These are phyloP conservation scores for Thelonectria rubi DNA, from an alignment of 2,329 filamentous ascomycete genomes.

Conservation along the genomic window DNA sequence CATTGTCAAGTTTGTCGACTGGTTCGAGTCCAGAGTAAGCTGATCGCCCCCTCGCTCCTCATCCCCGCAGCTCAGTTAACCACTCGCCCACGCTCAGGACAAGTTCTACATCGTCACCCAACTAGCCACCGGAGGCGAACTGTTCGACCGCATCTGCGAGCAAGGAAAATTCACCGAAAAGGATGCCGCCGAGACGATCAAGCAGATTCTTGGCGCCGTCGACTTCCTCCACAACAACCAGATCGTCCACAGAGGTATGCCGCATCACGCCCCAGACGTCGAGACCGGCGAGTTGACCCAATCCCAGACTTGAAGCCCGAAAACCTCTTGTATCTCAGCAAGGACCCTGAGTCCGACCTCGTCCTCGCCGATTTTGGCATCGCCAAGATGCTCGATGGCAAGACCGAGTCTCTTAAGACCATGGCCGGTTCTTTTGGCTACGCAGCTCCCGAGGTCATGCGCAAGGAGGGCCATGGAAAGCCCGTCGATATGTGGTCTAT, in stretches of 20 bases:
- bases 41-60: conserved; percentile 2
- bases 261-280: background rate
- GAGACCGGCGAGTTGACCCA: conserved; percentile 8
- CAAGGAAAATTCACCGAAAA: conserved; percentile 99
- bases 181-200: conserved; percentile 94
- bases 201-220: conserved; percentile 90
- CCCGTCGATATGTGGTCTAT: conserved; percentile 99
- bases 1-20: conserved; percentile 97
- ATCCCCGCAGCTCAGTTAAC: conserved; percentile 27
- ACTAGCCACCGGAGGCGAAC: conserved; percentile 91
- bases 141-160: conserved; percentile 98
- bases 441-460: conserved; percentile 96
- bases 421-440: conserved; percentile 99
- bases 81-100: conserved; percentile 67
- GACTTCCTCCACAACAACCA: conserved; percentile 94
- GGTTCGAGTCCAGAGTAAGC: conserved; percentile 95
- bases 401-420: conserved; percentile 91
- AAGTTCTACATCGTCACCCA: conserved; percentile 99
- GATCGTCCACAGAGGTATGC: conserved; percentile 89
- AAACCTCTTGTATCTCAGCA: conserved; percentile 92
- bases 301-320: conserved; percentile 91
- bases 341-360: conserved; percentile 78
- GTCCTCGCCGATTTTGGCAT: conserved; percentile 98
- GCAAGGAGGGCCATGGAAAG: conserved; percentile 96
- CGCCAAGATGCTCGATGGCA: conserved; percentile 93